A percentile compares a stretch with the other conserved stretches of the same genome.
Evolutionary conservation across 2,329 filamentous ascomycete species (phyloP).

Genomic region (Chlorencoelia australis): DNA sequence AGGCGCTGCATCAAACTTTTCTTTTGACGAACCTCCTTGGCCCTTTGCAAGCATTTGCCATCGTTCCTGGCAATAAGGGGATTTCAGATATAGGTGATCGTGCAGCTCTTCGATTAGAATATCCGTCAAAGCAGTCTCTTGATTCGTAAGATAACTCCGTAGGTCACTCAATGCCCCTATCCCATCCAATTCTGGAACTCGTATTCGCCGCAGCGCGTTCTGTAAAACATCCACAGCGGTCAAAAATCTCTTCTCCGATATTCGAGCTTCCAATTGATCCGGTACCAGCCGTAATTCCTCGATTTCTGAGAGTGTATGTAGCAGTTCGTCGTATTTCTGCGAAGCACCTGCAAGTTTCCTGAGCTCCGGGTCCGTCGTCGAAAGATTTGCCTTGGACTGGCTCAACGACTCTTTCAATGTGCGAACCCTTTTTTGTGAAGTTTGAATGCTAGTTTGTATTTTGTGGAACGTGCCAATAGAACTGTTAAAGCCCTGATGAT

Average conservation of each 20-base stretch:
- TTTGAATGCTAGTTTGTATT: slow-evolving; percentile 86
- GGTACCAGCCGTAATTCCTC: slow-evolving; percentile 84
- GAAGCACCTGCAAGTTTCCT: slow-evolving; percentile 82
- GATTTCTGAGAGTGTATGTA: slow-evolving; percentile 73
- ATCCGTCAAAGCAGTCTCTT: slow-evolving; percentile 84
- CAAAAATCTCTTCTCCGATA: slow-evolving; percentile 92
- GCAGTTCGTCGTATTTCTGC: slow-evolving; percentile 80
- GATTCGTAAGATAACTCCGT: slow-evolving; percentile 79
- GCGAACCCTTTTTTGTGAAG: slow-evolving; percentile 78
- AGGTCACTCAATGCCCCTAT: slow-evolving; percentile 85
- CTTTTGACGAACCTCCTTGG: slow-evolving; percentile 38
- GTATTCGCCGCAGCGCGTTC: slow-evolving; percentile 71
- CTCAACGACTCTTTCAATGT: slow-evolving; percentile 73
- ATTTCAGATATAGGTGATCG: slow-evolving; percentile 94
- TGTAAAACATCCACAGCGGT: slow-evolving; percentile 88
- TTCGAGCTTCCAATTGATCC: slow-evolving; percentile 84
- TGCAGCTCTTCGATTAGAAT: slow-evolving; percentile 96
- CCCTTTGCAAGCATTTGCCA: slow-evolving; percentile 77
- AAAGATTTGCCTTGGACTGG: slow-evolving; percentile 69
- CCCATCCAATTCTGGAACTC: slow-evolving; percentile 79
- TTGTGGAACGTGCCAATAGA: slow-evolving; percentile 99
- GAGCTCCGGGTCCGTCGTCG: slow-evolving; percentile 79
- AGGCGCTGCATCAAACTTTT: slow-evolving; percentile 36
- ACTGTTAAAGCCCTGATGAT: slow-evolving; percentile 98
- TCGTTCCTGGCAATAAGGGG: slow-evolving; percentile 89